Evolutionary conservation across 2,329 filamentous ascomycete genomes (phyloP).

Genomic region (Helotiales sp.): DNA sequence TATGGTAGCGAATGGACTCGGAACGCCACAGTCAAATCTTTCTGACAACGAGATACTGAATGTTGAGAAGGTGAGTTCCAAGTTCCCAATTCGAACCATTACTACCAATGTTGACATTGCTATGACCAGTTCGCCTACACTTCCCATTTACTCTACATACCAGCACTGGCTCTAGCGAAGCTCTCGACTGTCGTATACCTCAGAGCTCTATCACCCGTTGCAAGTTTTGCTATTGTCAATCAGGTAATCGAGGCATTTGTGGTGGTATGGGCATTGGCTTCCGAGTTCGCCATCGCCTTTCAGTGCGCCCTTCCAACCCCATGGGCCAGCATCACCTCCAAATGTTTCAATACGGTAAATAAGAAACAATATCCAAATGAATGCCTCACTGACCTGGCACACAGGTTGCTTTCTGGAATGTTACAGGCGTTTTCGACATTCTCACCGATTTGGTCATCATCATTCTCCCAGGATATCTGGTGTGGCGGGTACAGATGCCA

Average conservation of each 20-base stretch:
- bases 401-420: slow-evolving; percentile 49
- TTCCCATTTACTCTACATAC: slow-evolving; percentile 39
- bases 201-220: slow-evolving; percentile 29
- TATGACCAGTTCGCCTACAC: slow-evolving; percentile 35
- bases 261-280: slow-evolving; percentile 32
- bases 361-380: too few relatives aligned
- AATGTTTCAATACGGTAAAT: slow-evolving; percentile 31
- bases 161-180: slow-evolving; percentile 38
- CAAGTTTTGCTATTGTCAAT: slow-evolving; percentile 27
- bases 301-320: slow-evolving; percentile 39
- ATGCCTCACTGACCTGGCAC: neutral
- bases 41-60: neutral
- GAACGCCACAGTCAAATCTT: slow-evolving; percentile 24
- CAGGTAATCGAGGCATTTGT: slow-evolving; percentile 25
- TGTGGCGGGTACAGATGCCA: slow-evolving; percentile 53
- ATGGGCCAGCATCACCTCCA: slow-evolving; percentile 33
- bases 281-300: slow-evolving; percentile 35
- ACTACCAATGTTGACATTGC: neutral
- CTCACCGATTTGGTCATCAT: slow-evolving; percentile 53
- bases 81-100: neutral
- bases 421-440: slow-evolving; percentile 54
- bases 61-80: neutral
- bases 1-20: slow-evolving; percentile 31
- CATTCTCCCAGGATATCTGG: slow-evolving; percentile 50
- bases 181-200: slow-evolving; percentile 38